Conservation (phyloP, 805 yeast species). For the Metschnikowia lunata region DNA sequence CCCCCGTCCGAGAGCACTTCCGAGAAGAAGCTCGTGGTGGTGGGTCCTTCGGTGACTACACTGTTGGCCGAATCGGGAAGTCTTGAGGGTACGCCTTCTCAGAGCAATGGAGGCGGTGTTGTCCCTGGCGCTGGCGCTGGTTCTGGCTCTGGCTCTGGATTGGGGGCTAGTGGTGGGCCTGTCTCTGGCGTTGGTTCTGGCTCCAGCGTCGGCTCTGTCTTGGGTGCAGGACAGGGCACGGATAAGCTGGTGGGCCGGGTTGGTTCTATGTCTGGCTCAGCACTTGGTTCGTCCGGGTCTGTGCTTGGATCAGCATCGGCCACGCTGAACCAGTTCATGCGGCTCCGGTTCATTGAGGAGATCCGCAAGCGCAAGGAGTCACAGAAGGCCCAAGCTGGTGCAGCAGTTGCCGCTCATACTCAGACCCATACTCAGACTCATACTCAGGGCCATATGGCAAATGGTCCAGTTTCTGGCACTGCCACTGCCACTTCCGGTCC, state of each 20-base stretch:
- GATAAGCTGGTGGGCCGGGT: too few species aligned
- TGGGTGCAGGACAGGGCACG: too few species aligned
- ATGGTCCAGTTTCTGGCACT: not conserved
- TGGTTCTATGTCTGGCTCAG: not conserved
- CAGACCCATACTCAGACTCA: too few species aligned
- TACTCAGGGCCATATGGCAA: slow-evolving; percentile 3
- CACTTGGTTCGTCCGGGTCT: slow-evolving; percentile 16
- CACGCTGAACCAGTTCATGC: slow-evolving; percentile 66
- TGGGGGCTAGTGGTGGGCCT: not conserved
- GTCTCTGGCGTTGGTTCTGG: not conserved
- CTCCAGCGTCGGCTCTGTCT: too few species aligned
- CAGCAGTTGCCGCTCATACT: slow-evolving; percentile 30
- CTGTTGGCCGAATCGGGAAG: slow-evolving; percentile 11
- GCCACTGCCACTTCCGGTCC: too few species aligned
- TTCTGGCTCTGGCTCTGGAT: not conserved
- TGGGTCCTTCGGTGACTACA: slow-evolving; percentile 26
- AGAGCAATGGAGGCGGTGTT: slow-evolving; percentile 8
- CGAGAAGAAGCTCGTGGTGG: slow-evolving; percentile 38
- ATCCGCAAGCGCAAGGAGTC: slow-evolving; percentile 61
- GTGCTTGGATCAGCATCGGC: slow-evolving; percentile 21
- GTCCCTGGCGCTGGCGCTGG: slow-evolving; percentile 2
- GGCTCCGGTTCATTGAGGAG: slow-evolving; percentile 85
- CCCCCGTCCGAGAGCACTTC: slow-evolving; percentile 32
- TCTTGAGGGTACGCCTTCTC: slow-evolving; percentile 17
- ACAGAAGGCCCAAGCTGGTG: slow-evolving; percentile 39